These are phyloP conservation scores for Phialemonium atrogriseum DNA, from an alignment of 2,329 filamentous ascomycete genomes.

Conservation along the genomic window DNA sequence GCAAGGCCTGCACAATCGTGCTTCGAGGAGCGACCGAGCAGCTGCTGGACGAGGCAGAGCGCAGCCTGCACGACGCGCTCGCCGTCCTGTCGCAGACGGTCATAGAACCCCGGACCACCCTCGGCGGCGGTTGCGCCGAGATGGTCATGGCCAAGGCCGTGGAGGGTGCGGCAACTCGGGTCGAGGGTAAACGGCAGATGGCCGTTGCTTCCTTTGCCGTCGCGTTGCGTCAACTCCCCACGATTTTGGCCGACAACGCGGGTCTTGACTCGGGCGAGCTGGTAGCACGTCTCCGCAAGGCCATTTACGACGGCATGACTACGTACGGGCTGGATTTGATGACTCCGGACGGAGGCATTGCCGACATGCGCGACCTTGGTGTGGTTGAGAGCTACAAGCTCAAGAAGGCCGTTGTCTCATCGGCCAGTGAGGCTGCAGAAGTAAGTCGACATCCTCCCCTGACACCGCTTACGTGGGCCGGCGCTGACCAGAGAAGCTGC, in stretches of 20 bases:
- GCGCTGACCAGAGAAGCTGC: slow-evolving; percentile 46
- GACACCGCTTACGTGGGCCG: not conserved
- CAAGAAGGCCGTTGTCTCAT: slow-evolving; percentile 95
- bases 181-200: slow-evolving; percentile 93
- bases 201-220: slow-evolving; percentile 85
- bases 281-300: slow-evolving; percentile 82
- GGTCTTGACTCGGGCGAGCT: slow-evolving; percentile 93
- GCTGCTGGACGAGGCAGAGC: slow-evolving; percentile 91
- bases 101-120: slow-evolving; percentile 84
- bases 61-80: slow-evolving; percentile 89
- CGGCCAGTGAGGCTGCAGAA: slow-evolving; percentile 92
- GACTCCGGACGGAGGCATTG: slow-evolving; percentile 83
- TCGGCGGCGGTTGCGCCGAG: slow-evolving; percentile 93
- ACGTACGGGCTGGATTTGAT: slow-evolving; percentile 85
- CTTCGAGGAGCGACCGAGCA: slow-evolving; percentile 94
- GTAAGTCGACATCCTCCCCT: slow-evolving; percentile 40
- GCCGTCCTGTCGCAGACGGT: slow-evolving; percentile 96
- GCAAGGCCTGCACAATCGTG: slow-evolving; percentile 92
- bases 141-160: slow-evolving; percentile 99
- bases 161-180: slow-evolving; percentile 83
- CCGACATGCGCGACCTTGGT: slow-evolving; percentile 91
- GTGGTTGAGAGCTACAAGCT: slow-evolving; percentile 98
- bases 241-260: slow-evolving; percentile 94
- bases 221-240: slow-evolving; percentile 86
- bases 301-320: slow-evolving; percentile 89